These are phyloP conservation scores for Scedosporium dehoogii DNA, from an alignment of 2,329 filamentous ascomycete genomes.

Conservation along the genomic window DNA sequence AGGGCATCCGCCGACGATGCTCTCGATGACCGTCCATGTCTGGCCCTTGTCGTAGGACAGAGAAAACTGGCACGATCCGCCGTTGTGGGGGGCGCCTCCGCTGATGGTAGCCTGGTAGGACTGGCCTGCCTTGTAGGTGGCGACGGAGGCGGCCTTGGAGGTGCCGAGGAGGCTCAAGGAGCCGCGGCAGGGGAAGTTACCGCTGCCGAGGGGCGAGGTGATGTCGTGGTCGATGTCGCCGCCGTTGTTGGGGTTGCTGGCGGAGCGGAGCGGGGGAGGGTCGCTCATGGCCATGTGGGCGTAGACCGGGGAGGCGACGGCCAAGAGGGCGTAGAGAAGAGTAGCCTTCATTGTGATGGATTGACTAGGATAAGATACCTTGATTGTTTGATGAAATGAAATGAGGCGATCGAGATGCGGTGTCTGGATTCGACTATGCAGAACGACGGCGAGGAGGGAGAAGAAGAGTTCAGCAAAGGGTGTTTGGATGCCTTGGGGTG, in stretches of 20 bases:
- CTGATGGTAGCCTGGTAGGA: constrained; percentile 53
- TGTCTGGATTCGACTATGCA: neutral
- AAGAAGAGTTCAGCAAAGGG: neutral
- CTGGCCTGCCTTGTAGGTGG: constrained; percentile 52
- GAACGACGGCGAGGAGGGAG: neutral
- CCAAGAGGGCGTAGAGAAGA: constrained; percentile 29
- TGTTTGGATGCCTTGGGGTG: neutral
- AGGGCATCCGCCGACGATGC: constrained; percentile 47
- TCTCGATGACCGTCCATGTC: constrained; percentile 58
- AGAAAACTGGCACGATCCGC: constrained; percentile 68
- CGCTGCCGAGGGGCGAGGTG: constrained; percentile 57
- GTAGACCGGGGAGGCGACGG: constrained; percentile 30
- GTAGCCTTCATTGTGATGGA: constrained; percentile 30
- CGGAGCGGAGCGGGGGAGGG: constrained; percentile 43
- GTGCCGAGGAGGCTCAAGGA: constrained; percentile 39
- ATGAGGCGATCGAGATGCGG: neutral
- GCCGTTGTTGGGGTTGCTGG: constrained; percentile 37
- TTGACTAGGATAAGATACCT: neutral
- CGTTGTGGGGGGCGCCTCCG: constrained; percentile 54
- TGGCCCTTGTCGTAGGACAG: constrained; percentile 63
- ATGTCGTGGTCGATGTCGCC: constrained; percentile 59
- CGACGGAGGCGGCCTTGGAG: constrained; percentile 39
- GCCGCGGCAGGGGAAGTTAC: constrained; percentile 70
- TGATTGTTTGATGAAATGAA: neutral
- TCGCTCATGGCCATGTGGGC: constrained; percentile 48